These are phyloP conservation scores for Sphagnum fallax DNA, from an alignment of 228 moss, liverwort and hornwort genomes.

Conservation along the genomic window DNA sequence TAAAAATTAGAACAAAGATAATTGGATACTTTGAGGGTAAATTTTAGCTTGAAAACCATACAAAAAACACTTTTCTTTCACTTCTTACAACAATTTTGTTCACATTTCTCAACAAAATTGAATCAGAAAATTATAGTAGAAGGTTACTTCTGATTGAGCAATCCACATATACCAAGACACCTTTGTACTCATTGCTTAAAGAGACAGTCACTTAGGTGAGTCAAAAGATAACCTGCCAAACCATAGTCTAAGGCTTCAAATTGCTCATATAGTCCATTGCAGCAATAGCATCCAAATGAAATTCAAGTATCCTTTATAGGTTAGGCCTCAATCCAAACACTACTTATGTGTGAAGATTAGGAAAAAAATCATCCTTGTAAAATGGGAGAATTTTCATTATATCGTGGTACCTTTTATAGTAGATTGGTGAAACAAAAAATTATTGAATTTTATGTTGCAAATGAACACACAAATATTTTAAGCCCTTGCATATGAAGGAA, in stretches of 20 bases:
- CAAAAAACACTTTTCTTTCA: too few species aligned
- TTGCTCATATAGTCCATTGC: slow-evolving; percentile 51
- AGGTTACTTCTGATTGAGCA: too few species aligned
- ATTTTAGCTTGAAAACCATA: too few species aligned
- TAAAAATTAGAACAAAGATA: too few species aligned
- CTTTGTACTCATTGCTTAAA: too few species aligned
- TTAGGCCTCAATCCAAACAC: neutral
- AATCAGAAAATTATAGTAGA: neutral
- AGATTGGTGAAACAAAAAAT: slow-evolving; percentile 73
- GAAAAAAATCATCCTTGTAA: too few species aligned
- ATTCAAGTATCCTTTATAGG: neutral
- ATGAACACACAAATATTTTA: slow-evolving; percentile 90
- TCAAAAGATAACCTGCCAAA: slow-evolving; percentile 54
- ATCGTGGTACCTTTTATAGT: slow-evolving; percentile 51
- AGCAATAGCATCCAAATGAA: neutral
- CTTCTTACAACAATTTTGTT: neutral
- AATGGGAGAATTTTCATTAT: too few species aligned
- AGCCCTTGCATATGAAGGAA: slow-evolving; percentile 35
- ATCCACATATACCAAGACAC: too few species aligned
- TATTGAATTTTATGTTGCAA: slow-evolving; percentile 95
- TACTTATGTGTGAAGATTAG: too few species aligned
- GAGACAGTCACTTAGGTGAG: neutral
- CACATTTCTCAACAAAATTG: neutral
- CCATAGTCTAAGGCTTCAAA: slow-evolving; percentile 87
- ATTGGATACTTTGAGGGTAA: too few species aligned